These are phyloP conservation scores for Nannochloropsis salina DNA, from an alignment of 108 stramenopile genomes.

Conservation along the genomic window DNA sequence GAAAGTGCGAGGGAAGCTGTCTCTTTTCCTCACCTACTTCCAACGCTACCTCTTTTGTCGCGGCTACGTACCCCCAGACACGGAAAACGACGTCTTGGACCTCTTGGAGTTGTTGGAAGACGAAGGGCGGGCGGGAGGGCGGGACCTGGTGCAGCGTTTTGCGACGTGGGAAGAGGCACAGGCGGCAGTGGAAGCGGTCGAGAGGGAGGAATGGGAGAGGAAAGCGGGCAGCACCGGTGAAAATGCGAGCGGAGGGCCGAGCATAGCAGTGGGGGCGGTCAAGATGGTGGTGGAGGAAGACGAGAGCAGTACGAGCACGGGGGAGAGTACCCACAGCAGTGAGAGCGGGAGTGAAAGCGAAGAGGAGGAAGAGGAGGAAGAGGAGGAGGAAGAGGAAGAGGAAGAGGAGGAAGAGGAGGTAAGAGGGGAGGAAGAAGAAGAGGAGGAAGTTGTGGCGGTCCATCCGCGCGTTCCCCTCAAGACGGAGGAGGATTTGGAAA, in stretches of 20 bases:
- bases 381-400: slow-evolving; percentile 48
- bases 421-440: slow-evolving; percentile 42
- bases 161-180: slow-evolving; percentile 41
- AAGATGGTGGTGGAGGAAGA: slow-evolving; percentile 40
- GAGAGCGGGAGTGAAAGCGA: slow-evolving; percentile 33
- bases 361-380: slow-evolving; percentile 60
- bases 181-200: slow-evolving; percentile 30
- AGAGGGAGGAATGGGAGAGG: slow-evolving; percentile 21
- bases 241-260: slow-evolving; percentile 60
- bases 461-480: neutral
- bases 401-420: slow-evolving; percentile 56
- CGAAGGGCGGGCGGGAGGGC: slow-evolving; percentile 33
- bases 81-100: slow-evolving; percentile 83
- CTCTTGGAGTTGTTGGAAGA: slow-evolving; percentile 74
- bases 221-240: slow-evolving; percentile 18
- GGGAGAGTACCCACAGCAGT: slow-evolving; percentile 19
- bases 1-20: slow-evolving; percentile 59
- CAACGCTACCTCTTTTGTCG: slow-evolving; percentile 85
- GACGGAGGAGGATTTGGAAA: slow-evolving; percentile 63
- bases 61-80: slow-evolving; percentile 68
- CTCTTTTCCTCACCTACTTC: slow-evolving; percentile 67
- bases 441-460: slow-evolving; percentile 32
- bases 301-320: slow-evolving; percentile 27
- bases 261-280: slow-evolving; percentile 38
- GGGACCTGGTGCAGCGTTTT: slow-evolving; percentile 25